These are phyloP conservation scores for Gossypium lobatum DNA, from an alignment of 441 rosid species.

Conservation along the genomic window DNA sequence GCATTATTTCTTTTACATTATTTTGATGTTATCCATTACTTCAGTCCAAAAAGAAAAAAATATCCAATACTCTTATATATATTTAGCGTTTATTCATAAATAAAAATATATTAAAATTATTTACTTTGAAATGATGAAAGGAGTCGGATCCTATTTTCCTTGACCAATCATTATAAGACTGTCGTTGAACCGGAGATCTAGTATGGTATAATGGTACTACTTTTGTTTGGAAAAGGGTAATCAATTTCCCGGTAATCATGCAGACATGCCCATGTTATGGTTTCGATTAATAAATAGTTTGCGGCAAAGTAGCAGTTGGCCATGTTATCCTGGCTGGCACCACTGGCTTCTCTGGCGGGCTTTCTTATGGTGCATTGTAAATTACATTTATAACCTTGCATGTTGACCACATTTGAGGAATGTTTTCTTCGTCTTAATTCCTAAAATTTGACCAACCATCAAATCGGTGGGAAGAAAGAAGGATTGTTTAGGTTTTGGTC, in stretches of 20 bases:
- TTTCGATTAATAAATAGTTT: conserved; percentile 12
- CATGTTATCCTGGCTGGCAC: not conserved
- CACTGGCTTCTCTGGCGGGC: conserved; percentile 1
- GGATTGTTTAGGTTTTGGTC: not conserved
- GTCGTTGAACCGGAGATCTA: not conserved
- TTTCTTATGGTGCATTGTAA: not conserved
- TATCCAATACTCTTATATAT: no score
- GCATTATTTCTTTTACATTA: not conserved
- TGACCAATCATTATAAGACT: not conserved
- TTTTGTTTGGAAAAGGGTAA: conserved; percentile 6
- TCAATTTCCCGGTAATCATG: not conserved
- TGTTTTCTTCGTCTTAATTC: not conserved
- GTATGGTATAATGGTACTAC: not conserved
- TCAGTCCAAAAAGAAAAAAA: no score
- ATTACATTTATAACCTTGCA: not conserved
- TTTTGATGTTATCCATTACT: not conserved
- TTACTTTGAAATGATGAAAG: not conserved
- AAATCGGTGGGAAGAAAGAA: not conserved
- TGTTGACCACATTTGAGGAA: no score
- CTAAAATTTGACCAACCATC: not conserved
- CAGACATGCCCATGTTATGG: conserved; percentile 18
- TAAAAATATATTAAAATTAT: not conserved
- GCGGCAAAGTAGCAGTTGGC: conserved; percentile 15
- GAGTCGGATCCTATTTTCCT: not conserved
- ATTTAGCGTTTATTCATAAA: not conserved